A percentile compares a stretch with the other conserved stretches of the same genome.
These are phyloP conservation scores for Elongisporangium prolatum DNA, from an alignment of 352 stramenopile genomes.

Conservation along the genomic window DNA sequence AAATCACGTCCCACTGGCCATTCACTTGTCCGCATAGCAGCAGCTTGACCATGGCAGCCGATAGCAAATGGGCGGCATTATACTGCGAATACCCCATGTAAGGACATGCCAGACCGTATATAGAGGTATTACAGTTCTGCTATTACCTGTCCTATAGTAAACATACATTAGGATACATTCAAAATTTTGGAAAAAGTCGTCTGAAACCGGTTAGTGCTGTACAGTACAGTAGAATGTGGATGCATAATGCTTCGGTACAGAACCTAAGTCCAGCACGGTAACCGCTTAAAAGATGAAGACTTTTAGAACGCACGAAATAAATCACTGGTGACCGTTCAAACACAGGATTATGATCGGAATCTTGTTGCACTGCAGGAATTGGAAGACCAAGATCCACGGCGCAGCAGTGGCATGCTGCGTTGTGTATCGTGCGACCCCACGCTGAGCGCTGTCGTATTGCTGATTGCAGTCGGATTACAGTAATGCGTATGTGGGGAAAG, in stretches of 20 bases:
- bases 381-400: background rate
- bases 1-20: slow-evolving; percentile 56
- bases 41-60: slow-evolving; percentile 55
- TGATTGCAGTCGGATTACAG: background rate
- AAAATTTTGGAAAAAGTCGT: background rate
- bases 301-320: background rate
- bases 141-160: background rate
- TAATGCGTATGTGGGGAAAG: background rate
- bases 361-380: background rate
- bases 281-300: no score
- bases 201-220: background rate
- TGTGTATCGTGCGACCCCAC: background rate
- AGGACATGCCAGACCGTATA: background rate
- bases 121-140: background rate
- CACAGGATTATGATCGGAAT: no score
- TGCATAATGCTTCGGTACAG: background rate
- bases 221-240: background rate
- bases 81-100: background rate
- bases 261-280: background rate
- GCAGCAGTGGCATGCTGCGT: background rate
- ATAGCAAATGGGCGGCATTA: background rate
- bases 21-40: slow-evolving; percentile 67
- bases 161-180: background rate
- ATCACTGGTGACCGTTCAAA: no score
- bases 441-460: background rate